These are phyloP conservation scores for Hyaloperonospora brassicae DNA, from an alignment of 352 stramenopile species.

Conservation along the genomic window DNA sequence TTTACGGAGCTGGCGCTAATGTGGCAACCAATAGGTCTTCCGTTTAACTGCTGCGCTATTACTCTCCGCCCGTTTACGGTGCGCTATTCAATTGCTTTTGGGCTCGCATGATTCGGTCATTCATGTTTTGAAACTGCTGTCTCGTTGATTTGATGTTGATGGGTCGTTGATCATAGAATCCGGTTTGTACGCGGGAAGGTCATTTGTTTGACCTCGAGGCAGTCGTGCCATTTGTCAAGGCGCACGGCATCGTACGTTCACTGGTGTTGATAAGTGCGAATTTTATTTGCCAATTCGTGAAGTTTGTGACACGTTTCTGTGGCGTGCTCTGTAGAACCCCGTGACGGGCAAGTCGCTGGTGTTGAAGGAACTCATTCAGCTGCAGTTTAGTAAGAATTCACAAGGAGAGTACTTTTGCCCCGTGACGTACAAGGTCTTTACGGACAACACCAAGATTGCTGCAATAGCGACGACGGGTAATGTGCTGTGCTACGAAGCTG, in stretches of 20 bases:
- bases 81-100: conserved; percentile 10
- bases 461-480: conserved; percentile 84
- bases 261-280: background rate
- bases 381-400: conserved; percentile 79
- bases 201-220: conserved; percentile 96
- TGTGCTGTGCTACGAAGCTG: conserved; percentile 94
- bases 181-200: conserved; percentile 91
- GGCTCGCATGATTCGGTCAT: conserved; percentile 8
- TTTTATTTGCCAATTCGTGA: no score
- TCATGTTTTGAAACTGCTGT: background rate
- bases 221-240: conserved; percentile 93
- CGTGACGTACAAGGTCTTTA: conserved; percentile 95
- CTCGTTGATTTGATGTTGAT: background rate
- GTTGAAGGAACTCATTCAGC: conserved; percentile 91
- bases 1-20: no score
- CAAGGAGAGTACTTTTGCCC: conserved; percentile 83
- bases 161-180: conserved; percentile 45
- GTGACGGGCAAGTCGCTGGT: conserved; percentile 88
- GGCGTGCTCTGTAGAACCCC: conserved; percentile 68
- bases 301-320: background rate
- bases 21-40: conserved; percentile 56
- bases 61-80: conserved; percentile 87
- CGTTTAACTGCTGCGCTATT: conserved; percentile 98
- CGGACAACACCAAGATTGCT: conserved; percentile 83
- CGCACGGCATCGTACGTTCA: conserved; percentile 86